Evolutionary conservation across 805 yeast genomes (phyloP).

Genomic region (Naumovozyma castellii): DNA sequence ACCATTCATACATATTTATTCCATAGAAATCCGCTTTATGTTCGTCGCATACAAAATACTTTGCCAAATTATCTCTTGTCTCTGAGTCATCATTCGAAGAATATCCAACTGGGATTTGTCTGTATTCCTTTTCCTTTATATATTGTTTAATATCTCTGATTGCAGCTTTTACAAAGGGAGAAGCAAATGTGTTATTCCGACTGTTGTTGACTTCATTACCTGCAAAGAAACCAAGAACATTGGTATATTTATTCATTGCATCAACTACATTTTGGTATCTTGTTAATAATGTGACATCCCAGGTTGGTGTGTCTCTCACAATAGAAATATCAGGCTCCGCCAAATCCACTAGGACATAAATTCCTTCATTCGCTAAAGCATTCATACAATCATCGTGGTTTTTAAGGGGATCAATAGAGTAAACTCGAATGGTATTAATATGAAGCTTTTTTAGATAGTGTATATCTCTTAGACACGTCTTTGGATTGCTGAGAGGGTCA

Average conservation of each 20-base stretch:
- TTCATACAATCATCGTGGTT: slow-evolving; percentile 75
- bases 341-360: slow-evolving; percentile 83
- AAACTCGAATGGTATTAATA: slow-evolving; percentile 76
- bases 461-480: slow-evolving; percentile 69
- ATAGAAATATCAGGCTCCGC: slow-evolving; percentile 78
- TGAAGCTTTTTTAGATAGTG: slow-evolving; percentile 61
- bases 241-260: slow-evolving; percentile 62
- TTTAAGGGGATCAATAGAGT: slow-evolving; percentile 64
- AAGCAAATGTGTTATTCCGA: slow-evolving; percentile 71
- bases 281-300: slow-evolving; percentile 62
- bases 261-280: slow-evolving; percentile 82
- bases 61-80: slow-evolving; percentile 70
- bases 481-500: slow-evolving; percentile 72
- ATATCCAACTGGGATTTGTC: slow-evolving; percentile 87
- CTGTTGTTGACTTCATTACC: slow-evolving; percentile 96
- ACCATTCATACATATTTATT: slow-evolving; percentile 83
- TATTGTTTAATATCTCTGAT: slow-evolving; percentile 79
- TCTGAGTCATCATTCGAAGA: slow-evolving; percentile 82
- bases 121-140: slow-evolving; percentile 49
- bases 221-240: slow-evolving; percentile 89
- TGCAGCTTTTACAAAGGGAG: slow-evolving; percentile 94
- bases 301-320: slow-evolving; percentile 63
- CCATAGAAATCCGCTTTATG: slow-evolving; percentile 67
- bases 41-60: slow-evolving; percentile 75
- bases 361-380: slow-evolving; percentile 71